Evolutionary conservation across 768 basidiomycete genomes (phyloP), one percentile per base, ranked within the genome.

Genomic region (Lactifluus volemus): DNA sequence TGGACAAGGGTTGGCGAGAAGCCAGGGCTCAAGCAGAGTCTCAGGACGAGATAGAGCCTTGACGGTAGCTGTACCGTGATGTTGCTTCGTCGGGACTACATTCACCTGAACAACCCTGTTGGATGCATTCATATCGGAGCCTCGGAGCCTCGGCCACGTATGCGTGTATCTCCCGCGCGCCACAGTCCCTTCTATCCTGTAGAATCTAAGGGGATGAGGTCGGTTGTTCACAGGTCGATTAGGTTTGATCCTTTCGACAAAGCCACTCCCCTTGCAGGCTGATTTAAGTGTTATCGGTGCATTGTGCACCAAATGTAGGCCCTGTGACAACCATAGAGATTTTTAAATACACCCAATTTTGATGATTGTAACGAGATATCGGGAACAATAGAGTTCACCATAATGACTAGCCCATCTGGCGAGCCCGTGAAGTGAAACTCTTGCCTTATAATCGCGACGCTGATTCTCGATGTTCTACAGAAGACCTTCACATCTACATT

Each of bases 1-100:
- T 96, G 50, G 94, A 96, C 70, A 79, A 75, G 29, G 85, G 80
- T 6, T 91, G 89, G 87, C 64, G 70, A 17, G 67, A 55, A 45
- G 64, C 64, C 21, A 63, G 52, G 54, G 50, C 51, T 30, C 61
- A 52, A 54, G n/a, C 32, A 32, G 56, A 63, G 54, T 30, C 32
- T 38, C 56, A 29, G 25, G 17, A 47, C 4, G 50, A 38, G n/a
- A 52, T 39, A 41, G 51, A 8, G 32, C 38, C 59, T 15, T 30
- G 6, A 29, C 53, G 53, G 47, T 63, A 61, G 62, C 48, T 14
- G 19, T 19, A 14, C 15, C 50, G 29, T 34, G 21, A 41, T 41
- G 30, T 51, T 49, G 21, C 25, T 42, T 34, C 44, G 41, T 58
- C 49, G 29, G 21, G 11, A 8, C 19, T 42, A 53, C 36, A 34